These are phyloP conservation scores for Mucor mucedo DNA, from an alignment of 371 early-diverging fungal genomes.

Conservation along the genomic window DNA sequence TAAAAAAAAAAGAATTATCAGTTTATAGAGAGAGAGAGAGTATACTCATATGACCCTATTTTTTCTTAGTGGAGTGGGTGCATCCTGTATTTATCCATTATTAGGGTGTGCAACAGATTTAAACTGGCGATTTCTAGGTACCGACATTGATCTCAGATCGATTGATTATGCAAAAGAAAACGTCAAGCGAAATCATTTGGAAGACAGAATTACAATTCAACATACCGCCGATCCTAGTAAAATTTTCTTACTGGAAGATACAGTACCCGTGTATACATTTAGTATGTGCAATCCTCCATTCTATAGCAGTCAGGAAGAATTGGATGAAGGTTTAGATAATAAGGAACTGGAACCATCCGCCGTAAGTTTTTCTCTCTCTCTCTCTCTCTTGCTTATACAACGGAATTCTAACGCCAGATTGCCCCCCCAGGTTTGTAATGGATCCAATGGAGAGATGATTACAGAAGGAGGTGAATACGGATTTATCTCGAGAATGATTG, in stretches of 20 bases:
- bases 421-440: conserved; percentile 56
- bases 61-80: conserved; percentile 68
- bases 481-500: conserved; percentile 61
- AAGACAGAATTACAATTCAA: conserved; percentile 46
- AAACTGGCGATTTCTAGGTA: conserved; percentile 62
- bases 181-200: conserved; percentile 54
- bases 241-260: conserved; percentile 31
- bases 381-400: background rate
- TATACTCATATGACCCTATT: background rate
- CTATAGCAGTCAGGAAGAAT: conserved; percentile 54
- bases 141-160: conserved; percentile 61
- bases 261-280: conserved; percentile 46
- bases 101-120: conserved; percentile 57
- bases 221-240: conserved; percentile 36
- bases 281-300: conserved; percentile 84
- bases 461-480: conserved; percentile 69
- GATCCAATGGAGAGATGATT: conserved; percentile 64
- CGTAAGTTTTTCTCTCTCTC: conserved; percentile 42
- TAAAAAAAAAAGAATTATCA: conserved; percentile 26
- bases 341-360: conserved; percentile 58
- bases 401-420: too few species aligned
- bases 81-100: conserved; percentile 79
- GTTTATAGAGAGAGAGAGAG: background rate
- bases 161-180: conserved; percentile 63
- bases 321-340: conserved; percentile 37